A percentile compares a stretch with the other conserved stretches of the same genome.
Evolutionary conservation across 2,329 filamentous ascomycete species (phyloP).

Genomic region (Endothia cerciana): DNA sequence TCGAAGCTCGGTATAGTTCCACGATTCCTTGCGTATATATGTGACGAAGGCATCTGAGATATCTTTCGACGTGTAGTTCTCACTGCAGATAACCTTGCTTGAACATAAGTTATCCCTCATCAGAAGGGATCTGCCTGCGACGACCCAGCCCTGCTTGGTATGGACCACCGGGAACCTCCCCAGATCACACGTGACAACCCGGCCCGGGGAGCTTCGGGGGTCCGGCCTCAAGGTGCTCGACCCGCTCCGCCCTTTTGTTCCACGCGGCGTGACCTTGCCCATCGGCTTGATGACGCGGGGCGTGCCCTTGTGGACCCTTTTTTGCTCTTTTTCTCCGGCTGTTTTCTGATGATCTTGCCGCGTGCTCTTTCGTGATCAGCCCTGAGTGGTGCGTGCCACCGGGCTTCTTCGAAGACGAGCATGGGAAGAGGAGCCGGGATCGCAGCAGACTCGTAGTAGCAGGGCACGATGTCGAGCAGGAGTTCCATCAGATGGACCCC

Average conservation of each 20-base stretch:
- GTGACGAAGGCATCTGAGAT: not conserved
- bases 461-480: no score
- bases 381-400: not conserved
- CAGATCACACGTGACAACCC: conserved; percentile 5
- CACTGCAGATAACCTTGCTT: not conserved
- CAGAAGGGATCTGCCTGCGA: not conserved
- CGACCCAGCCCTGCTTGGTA: not conserved
- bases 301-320: no score
- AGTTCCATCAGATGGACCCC: no score
- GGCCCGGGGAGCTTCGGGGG: conserved; percentile 14
- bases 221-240: not conserved
- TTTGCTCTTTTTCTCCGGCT: no score
- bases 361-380: not conserved
- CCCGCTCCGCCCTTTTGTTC: not conserved
- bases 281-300: no score
- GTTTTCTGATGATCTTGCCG: not conserved
- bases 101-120: not conserved
- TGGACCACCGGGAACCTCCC: not conserved
- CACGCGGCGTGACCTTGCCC: no score
- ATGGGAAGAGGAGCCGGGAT: not conserved
- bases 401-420: not conserved
- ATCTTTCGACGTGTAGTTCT: not conserved
- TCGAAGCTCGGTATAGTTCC: not conserved
- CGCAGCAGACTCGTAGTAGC: not conserved
- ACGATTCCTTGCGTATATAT: not conserved